Conservation (phyloP, 352 stramenopile species). For the Pythium aristosporum region DNA sequence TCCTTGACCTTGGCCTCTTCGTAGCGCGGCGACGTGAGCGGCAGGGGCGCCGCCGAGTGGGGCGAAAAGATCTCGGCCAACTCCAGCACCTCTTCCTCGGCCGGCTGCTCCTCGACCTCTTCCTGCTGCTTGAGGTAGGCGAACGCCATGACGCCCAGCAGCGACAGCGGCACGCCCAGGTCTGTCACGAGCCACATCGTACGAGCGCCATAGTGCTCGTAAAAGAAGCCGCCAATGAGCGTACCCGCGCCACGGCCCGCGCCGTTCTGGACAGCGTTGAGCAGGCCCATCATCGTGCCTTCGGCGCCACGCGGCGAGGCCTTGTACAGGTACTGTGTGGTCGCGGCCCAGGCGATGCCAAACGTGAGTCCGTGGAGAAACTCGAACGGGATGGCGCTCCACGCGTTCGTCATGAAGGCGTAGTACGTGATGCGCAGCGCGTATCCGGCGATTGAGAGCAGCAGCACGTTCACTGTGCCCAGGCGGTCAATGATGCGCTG, state of each 20-base stretch:
- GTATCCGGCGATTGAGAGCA: slow-evolving; percentile 71
- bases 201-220: slow-evolving; percentile 60
- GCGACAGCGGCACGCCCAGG: slow-evolving; percentile 60
- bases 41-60: slow-evolving; percentile 43
- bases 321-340: slow-evolving; percentile 76
- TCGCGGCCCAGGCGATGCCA: slow-evolving; percentile 68
- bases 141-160: slow-evolving; percentile 54
- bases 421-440: slow-evolving; percentile 70
- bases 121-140: slow-evolving; percentile 54
- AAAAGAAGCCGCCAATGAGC: slow-evolving; percentile 75
- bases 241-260: slow-evolving; percentile 63
- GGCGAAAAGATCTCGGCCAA: slow-evolving; percentile 68
- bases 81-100: slow-evolving; percentile 31
- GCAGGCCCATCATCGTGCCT: slow-evolving; percentile 73
- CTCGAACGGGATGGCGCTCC: slow-evolving; percentile 77
- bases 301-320: slow-evolving; percentile 55
- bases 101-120: slow-evolving; percentile 20
- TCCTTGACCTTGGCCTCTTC: slow-evolving; percentile 5
- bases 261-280: slow-evolving; percentile 78
- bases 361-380: slow-evolving; percentile 79
- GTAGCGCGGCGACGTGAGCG: slow-evolving; percentile 32
- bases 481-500: slow-evolving; percentile 66
- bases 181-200: slow-evolving; percentile 73
- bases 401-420: slow-evolving; percentile 76
- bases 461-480: slow-evolving; percentile 69